These are phyloP conservation scores for Naganishia sp. DNA, from an alignment of 1,284 basidiomycete species.

Conservation along the genomic window DNA sequence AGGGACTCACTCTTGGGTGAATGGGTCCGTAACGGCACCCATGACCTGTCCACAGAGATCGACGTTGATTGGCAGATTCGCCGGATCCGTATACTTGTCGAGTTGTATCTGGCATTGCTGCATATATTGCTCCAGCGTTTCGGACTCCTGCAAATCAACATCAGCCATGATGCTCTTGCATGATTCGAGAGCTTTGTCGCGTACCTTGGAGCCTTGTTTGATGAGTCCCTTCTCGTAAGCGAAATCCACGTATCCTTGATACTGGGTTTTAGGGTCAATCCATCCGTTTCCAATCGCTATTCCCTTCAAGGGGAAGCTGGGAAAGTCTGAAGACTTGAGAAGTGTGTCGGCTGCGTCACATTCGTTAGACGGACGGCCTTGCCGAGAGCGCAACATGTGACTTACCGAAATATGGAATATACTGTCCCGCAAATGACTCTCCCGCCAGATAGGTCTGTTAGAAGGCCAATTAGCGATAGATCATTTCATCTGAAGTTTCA, in stretches of 20 bases:
- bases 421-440: constrained; percentile 98
- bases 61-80: constrained; percentile 63
- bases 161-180: background rate
- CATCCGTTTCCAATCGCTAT: constrained; percentile 95
- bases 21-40: constrained; percentile 63
- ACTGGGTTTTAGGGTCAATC: constrained; percentile 88
- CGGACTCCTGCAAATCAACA: constrained; percentile 60
- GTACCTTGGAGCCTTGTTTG: constrained; percentile 68
- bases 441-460: constrained; percentile 83
- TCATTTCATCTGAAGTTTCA: background rate
- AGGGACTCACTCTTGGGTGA: constrained; percentile 62
- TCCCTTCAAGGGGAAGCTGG: constrained; percentile 66
- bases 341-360: constrained; percentile 69
- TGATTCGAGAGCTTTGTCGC: constrained; percentile 36
- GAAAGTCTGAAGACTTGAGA: constrained; percentile 63
- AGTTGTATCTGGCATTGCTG: constrained; percentile 66
- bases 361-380: constrained; percentile 1
- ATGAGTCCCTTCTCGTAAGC: constrained; percentile 77
- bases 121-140: constrained; percentile 63
- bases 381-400: background rate
- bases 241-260: constrained; percentile 86
- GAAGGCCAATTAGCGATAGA: constrained; percentile 7
- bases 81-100: constrained; percentile 55
- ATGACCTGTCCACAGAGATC: constrained; percentile 69
- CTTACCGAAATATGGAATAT: constrained; percentile 90